Conservation (phyloP, 176 grass and related monocot genomes). For the Eragrostis nindensis region DNA sequence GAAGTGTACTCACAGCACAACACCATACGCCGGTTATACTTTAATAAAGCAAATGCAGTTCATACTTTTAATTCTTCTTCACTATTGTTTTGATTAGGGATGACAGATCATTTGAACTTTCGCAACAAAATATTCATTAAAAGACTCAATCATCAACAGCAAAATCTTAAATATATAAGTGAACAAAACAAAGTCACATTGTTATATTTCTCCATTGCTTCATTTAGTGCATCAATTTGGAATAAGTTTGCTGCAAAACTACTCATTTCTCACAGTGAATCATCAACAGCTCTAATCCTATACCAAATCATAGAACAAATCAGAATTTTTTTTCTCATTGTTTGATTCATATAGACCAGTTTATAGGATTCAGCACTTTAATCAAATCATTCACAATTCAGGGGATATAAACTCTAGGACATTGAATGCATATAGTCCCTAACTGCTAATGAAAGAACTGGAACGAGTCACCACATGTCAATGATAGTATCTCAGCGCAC, state of each 20-base stretch:
- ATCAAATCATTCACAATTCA: background rate
- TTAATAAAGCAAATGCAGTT: background rate
- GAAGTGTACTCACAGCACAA: background rate
- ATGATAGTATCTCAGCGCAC: background rate
- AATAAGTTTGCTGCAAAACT: background rate
- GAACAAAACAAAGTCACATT: too few species aligned
- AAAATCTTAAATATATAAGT: background rate
- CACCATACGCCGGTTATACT: background rate
- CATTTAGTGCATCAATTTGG: background rate
- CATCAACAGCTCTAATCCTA: background rate
- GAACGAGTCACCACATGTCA: background rate
- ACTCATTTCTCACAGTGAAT: background rate
- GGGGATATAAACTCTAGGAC: background rate
- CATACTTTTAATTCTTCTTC: background rate
- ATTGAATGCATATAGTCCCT: background rate
- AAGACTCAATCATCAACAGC: background rate
- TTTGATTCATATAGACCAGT: background rate
- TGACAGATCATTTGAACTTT: background rate
- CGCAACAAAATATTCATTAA: background rate
- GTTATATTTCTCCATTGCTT: background rate
- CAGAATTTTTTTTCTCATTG: too few species aligned
- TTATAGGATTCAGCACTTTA: background rate
- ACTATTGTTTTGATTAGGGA: background rate
- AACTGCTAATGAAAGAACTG: background rate
- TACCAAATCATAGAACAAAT: slow-evolving; percentile 4